Evolutionary conservation across 1,284 basidiomycete species (phyloP).

Genomic region (Hymenochaete sp.): DNA sequence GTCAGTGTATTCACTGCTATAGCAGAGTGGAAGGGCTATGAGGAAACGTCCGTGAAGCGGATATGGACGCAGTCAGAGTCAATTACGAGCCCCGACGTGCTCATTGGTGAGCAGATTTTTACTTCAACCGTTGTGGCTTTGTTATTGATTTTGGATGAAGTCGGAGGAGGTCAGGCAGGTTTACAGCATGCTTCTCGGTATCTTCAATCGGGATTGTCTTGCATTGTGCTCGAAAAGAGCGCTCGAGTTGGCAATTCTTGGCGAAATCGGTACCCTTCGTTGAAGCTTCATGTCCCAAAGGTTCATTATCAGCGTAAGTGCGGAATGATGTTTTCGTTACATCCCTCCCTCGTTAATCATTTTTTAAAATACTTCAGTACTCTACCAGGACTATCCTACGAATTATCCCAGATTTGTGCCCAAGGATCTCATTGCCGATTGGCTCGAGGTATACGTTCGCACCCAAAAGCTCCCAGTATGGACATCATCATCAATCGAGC

Average conservation of each 20-base stretch:
- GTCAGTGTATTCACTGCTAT: constrained; percentile 24
- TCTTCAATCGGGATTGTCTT: constrained; percentile 38
- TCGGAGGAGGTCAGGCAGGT: constrained; percentile 49
- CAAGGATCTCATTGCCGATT: constrained; percentile 30
- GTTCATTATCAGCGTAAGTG: constrained; percentile 29
- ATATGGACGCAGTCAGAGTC: constrained; percentile 18
- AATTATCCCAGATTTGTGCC: constrained; percentile 32
- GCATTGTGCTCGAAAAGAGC: constrained; percentile 40
- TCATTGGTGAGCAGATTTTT: constrained; percentile 23
- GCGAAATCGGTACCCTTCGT: constrained; percentile 42
- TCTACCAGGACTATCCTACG: constrained; percentile 31
- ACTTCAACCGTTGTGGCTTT: not conserved
- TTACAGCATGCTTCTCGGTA: constrained; percentile 43
- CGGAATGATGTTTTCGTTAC: too few relatives aligned
- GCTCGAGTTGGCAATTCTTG: constrained; percentile 45
- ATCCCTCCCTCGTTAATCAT: not conserved
- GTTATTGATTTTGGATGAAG: constrained; percentile 19
- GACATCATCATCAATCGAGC: constrained; percentile 13
- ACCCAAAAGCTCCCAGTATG: constrained; percentile 15
- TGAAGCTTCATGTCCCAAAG: constrained; percentile 37
- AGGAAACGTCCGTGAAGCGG: constrained; percentile 21
- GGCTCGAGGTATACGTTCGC: constrained; percentile 29
- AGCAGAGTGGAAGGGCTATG: constrained; percentile 26
- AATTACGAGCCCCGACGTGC: constrained; percentile 24
- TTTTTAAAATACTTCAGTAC: constrained; percentile 25